Evolutionary conservation across 1,139 yeast species (phyloP), one percentile per base, ranked within the genome.

Genomic region (Debaryomyces udenii): DNA sequence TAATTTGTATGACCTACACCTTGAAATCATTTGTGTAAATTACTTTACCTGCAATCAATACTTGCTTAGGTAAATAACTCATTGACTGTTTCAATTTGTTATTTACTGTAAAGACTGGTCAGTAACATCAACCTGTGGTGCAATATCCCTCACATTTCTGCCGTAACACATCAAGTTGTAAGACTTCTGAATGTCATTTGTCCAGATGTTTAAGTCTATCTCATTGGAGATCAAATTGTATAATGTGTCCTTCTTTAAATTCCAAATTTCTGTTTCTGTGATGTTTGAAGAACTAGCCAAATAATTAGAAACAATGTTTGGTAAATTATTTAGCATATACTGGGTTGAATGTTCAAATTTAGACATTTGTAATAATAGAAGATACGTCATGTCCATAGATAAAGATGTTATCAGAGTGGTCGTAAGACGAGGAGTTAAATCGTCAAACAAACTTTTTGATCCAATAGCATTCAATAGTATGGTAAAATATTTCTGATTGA

Each of bases 151-250:
- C 5, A 63, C 44, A 24, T 50, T 52, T 32, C 62, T 57, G 1
- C 74, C 75, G 46, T 59, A 55, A 35, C 56, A 57, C 70, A 69
- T 64, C 30, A 54, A 44, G 23, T 47, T 48, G 33, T 61, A 62
- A 4, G 56, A 40, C 6, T 48, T 49, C 2, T 47, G 42, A 24
- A 70, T 45, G 31, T 53, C 56, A 3, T 47, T 51, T 27, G 53
- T 48, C 74, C 74, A 70, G 23, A 55, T 50, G 3, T 50, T 54
- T 31, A 62, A 49, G 24, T 62, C 62, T 3, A 47, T 45, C 3
- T 48, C 39, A 4, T 39, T 41, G 11, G 47, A 41, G 10, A 68
- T 43, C 26, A 66, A 49, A 39, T 59, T 58, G 20, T 57, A 56
- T 38, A 70, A 53, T 2, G 63, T 50, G 11, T 52, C 47, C 16